A percentile compares a stretch with the other conserved stretches of the same genome.
These are phyloP conservation scores for Allantophomopsis lycopodina DNA, from an alignment of 2,329 filamentous ascomycete genomes.

Conservation along the genomic window DNA sequence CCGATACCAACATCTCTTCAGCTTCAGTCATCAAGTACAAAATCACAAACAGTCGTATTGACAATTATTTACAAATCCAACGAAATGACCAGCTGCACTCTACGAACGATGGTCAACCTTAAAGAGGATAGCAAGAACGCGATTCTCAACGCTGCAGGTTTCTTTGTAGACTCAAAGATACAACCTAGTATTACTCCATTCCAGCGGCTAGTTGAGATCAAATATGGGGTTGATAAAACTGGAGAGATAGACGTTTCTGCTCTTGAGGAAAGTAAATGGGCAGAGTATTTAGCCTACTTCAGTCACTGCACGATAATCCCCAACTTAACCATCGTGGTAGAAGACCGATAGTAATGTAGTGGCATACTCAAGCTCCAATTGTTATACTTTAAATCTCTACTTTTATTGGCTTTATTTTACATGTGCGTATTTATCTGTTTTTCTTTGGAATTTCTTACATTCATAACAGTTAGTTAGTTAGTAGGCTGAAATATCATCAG, in stretches of 20 bases:
- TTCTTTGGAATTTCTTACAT: too few species aligned
- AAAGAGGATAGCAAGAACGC: conserved; percentile 2
- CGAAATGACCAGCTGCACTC: conserved; percentile 1
- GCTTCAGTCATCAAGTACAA: neutral
- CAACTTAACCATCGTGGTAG: conserved; percentile 7
- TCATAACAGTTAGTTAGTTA: too few species aligned
- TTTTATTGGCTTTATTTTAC: too few species aligned
- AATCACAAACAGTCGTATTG: conserved; percentile 3
- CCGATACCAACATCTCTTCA: neutral
- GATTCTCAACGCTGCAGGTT: conserved; percentile 5
- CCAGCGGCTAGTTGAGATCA: conserved; percentile 5
- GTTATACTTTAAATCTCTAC: too few species aligned
- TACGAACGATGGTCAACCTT: conserved; percentile 3
- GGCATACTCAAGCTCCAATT: too few species aligned
- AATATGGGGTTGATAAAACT: conserved; percentile 5
- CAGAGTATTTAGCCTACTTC: conserved; percentile 7
- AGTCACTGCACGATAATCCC: conserved; percentile 7
- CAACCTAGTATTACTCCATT: neutral
- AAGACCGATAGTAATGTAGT: neutral
- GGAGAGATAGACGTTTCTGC: conserved; percentile 6
- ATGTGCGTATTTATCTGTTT: too few species aligned
- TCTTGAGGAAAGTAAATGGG: conserved; percentile 6
- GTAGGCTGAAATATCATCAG: too few species aligned
- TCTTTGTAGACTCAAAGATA: conserved; percentile 4
- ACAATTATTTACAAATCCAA: conserved; percentile 2